Evolutionary conservation across 495 filamentous ascomycete species (phyloP).

Genomic region (Hypoxylon lienhwacheense): DNA sequence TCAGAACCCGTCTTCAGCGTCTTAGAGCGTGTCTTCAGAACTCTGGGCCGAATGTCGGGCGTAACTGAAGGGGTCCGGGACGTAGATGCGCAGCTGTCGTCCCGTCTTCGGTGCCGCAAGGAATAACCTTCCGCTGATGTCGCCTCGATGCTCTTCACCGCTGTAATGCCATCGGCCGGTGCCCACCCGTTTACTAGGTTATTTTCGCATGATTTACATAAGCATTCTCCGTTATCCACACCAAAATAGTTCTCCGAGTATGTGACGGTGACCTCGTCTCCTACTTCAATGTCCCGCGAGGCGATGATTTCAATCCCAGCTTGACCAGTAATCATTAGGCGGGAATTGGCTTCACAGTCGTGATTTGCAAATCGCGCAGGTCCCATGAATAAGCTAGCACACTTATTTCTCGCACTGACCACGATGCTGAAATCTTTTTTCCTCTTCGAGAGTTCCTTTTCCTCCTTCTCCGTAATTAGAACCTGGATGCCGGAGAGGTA

Average conservation of each 20-base stretch:
- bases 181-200: conserved; percentile 79
- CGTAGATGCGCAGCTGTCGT: conserved; percentile 43
- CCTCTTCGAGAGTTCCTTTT: conserved; percentile 72
- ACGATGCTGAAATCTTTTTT: conserved; percentile 96
- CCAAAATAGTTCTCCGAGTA: conserved; percentile 98
- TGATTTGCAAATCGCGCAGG: conserved; percentile 97
- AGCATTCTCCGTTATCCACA: conserved; percentile 89
- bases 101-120: conserved; percentile 47
- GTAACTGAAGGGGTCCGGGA: conserved; percentile 53
- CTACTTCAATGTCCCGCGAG: conserved; percentile 74
- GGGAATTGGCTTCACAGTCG: conserved; percentile 91
- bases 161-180: conserved; percentile 37
- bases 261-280: conserved; percentile 92
- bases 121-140: conserved; percentile 43
- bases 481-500: conserved; percentile 89
- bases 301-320: conserved; percentile 89
- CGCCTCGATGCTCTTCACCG: conserved; percentile 49
- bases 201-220: conserved; percentile 87
- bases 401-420: conserved; percentile 86
- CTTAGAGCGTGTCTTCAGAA: conserved; percentile 43
- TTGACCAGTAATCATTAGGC: conserved; percentile 75
- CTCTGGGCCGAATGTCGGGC: conserved; percentile 50
- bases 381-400: conserved; percentile 85
- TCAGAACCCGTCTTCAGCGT: conserved; percentile 36
- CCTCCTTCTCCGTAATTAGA: conserved; percentile 85